Percentiles rank a stretch among this genome's conserved stretches.
Evolutionary conservation across 2,329 filamentous ascomycete genomes (phyloP).

Genomic region (Paecilomyces formosus): DNA sequence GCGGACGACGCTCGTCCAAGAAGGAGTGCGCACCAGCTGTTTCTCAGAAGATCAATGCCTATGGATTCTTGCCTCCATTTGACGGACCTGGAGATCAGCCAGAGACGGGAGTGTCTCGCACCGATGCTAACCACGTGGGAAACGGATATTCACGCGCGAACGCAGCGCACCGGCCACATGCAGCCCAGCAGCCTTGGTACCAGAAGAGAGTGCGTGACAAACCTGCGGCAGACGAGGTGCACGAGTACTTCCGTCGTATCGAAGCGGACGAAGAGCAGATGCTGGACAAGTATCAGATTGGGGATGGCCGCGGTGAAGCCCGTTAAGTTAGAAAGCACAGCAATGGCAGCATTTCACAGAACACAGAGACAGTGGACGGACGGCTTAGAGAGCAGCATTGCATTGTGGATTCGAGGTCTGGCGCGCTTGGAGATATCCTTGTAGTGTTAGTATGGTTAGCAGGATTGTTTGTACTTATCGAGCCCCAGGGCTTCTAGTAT

Average conservation of each 20-base stretch:
- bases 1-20: constrained; percentile 11
- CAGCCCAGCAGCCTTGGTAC: constrained; percentile 5
- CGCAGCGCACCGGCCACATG: background rate
- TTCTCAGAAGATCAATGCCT: constrained; percentile 21
- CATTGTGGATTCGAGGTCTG: background rate
- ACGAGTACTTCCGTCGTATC: constrained; percentile 15
- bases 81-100: constrained; percentile 19
- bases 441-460: background rate
- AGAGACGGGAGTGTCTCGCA: background rate
- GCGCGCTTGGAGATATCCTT: background rate
- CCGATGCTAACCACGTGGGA: background rate
- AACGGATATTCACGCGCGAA: background rate
- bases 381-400: background rate
- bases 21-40: constrained; percentile 20
- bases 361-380: background rate
- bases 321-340: background rate
- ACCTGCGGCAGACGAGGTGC: constrained; percentile 13
- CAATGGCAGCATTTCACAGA: background rate
- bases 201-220: constrained; percentile 7
- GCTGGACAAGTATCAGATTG: constrained; percentile 12
- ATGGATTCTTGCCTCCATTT: constrained; percentile 20
- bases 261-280: constrained; percentile 15
- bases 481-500: background rate
- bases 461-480: background rate
- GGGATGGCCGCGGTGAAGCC: background rate